These are phyloP conservation scores for Ajuga reptans DNA, from an alignment of 305 asterid species.

Conservation along the genomic window DNA sequence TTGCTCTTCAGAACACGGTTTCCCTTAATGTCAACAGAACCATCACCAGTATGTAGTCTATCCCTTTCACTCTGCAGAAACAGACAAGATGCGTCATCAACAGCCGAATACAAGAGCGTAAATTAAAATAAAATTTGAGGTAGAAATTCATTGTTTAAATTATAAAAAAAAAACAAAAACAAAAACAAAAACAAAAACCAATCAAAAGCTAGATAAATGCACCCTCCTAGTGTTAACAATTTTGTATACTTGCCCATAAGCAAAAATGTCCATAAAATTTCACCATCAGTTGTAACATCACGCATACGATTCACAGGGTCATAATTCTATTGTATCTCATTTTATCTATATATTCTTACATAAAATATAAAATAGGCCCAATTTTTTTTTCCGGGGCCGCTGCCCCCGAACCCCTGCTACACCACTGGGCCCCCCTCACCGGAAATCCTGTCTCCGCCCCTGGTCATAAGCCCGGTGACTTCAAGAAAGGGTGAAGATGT, in stretches of 20 bases:
- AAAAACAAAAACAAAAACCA: not conserved
- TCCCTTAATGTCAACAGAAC: conserved; percentile 90
- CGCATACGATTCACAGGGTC: not conserved
- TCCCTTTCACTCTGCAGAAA: conserved; percentile 38
- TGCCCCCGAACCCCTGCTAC: too few relatives aligned
- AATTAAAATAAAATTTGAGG: not conserved
- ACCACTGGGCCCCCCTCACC: too few relatives aligned
- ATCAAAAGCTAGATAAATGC: not conserved
- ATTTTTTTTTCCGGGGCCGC: too few relatives aligned
- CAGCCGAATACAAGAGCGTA: not conserved
- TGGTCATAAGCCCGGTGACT: too few relatives aligned
- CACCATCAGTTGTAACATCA: not conserved
- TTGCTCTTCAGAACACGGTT: conserved; percentile 72
- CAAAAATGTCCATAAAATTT: not conserved
- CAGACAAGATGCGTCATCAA: not conserved
- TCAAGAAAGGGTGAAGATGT: not conserved
- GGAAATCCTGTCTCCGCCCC: too few relatives aligned
- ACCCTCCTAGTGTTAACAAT: not conserved
- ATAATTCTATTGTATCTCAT: too few relatives aligned
- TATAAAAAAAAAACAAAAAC: too few relatives aligned
- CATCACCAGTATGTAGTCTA: conserved; percentile 67
- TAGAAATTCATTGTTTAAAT: conserved; percentile 2
- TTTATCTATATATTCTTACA: too few relatives aligned
- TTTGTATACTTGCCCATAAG: not conserved
- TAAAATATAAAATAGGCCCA: too few relatives aligned